phyloP scores from a whole-genome alignment of 805 yeast genomes.

The Candida incommunis region DNA sequence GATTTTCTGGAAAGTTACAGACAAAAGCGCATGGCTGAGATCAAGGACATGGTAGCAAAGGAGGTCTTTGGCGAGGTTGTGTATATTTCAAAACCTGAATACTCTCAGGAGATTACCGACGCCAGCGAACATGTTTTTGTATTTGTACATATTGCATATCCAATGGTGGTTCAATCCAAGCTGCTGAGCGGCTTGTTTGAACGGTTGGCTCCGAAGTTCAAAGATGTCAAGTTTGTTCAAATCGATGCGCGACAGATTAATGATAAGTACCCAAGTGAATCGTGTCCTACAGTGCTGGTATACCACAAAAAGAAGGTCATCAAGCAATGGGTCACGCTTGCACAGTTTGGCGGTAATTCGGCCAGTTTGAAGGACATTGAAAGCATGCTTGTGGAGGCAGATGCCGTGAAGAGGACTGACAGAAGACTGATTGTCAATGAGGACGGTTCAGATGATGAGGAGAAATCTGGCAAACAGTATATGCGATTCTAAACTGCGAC shows the following conservation, averaged over 20 bases:
- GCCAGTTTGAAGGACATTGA: conserved; percentile 61
- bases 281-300: conserved; percentile 81
- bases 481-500: neutral
- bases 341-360: conserved; percentile 73
- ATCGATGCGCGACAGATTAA: conserved; percentile 85
- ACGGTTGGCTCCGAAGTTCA: conserved; percentile 49
- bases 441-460: conserved; percentile 22
- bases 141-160: conserved; percentile 61
- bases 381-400: conserved; percentile 47
- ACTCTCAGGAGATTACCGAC: conserved; percentile 69
- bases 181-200: conserved; percentile 45
- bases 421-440: conserved; percentile 43
- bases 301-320: conserved; percentile 68
- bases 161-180: conserved; percentile 52
- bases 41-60: conserved; percentile 41
- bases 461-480: conserved; percentile 1
- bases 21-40: conserved; percentile 61
- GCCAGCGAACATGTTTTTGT: conserved; percentile 59
- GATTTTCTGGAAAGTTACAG: conserved; percentile 63
- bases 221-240: conserved; percentile 81
- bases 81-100: conserved; percentile 78
- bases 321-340: conserved; percentile 68
- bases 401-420: conserved; percentile 55
- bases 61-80: conserved; percentile 60
- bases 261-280: conserved; percentile 79